Conservation (phyloP, 352 stramenopile species). For the Pythium rishiriense region DNA sequence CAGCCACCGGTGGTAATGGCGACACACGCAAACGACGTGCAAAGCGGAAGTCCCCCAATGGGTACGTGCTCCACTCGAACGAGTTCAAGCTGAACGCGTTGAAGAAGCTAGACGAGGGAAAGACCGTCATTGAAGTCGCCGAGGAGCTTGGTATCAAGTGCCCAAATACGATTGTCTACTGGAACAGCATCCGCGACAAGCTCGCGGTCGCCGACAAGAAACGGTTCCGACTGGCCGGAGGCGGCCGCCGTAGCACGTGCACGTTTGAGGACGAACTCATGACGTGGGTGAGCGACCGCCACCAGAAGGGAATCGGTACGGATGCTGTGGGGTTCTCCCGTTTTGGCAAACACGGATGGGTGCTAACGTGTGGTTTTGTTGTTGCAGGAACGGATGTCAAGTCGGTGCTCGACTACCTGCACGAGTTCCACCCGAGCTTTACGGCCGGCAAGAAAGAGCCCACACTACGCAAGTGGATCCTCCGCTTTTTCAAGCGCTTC, state of each 20-base stretch:
- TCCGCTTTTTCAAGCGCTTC: constrained; percentile 82
- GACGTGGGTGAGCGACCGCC: constrained; percentile 65
- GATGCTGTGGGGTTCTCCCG: background rate
- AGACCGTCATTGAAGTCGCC: constrained; percentile 57
- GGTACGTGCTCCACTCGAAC: constrained; percentile 75
- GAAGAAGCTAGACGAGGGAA: constrained; percentile 66
- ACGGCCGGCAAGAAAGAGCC: constrained; percentile 81
- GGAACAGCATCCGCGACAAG: constrained; percentile 79
- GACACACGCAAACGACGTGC: constrained; percentile 29
- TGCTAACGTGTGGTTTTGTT: too few relatives aligned
- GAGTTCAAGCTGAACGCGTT: constrained; percentile 80
- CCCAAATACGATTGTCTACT: constrained; percentile 71
- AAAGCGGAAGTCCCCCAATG: constrained; percentile 52
- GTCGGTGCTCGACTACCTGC: constrained; percentile 69
- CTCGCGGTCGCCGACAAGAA: constrained; percentile 72
- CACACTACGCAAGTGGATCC: constrained; percentile 77
- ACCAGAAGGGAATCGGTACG: constrained; percentile 57
- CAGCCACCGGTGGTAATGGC: background rate
- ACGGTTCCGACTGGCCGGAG: constrained; percentile 64
- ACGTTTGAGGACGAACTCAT: constrained; percentile 77
- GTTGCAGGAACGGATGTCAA: constrained; percentile 61
- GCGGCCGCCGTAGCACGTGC: constrained; percentile 65
- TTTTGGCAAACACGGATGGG: constrained; percentile 5
- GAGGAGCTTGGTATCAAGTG: constrained; percentile 70
- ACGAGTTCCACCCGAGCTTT: constrained; percentile 60